phyloP scores from a whole-genome alignment of 2,329 filamentous ascomycete genomes.

The Trichoderma semiorbis region DNA sequence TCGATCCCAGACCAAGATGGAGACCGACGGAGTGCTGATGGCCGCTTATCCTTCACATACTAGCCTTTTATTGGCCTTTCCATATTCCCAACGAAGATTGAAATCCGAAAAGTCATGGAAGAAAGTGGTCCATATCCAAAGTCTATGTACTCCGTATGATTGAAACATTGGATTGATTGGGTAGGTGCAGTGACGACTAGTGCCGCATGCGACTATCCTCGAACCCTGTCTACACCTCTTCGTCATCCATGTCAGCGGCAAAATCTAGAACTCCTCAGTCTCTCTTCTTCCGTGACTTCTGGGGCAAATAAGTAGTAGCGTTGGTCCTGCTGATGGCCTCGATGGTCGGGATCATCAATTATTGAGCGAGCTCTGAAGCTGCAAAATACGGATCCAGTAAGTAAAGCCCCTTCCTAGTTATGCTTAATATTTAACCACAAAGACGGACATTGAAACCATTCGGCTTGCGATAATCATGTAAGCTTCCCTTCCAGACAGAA shows the following conservation, averaged over 20 bases:
- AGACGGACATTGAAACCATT: background rate
- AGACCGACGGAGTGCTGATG: background rate
- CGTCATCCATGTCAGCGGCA: conserved; percentile 2
- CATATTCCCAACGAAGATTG: background rate
- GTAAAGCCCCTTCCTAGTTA: background rate
- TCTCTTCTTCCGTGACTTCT: background rate
- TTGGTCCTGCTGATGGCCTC: background rate
- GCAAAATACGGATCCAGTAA: background rate
- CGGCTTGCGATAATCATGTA: background rate
- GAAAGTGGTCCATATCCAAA: background rate
- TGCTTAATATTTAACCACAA: background rate
- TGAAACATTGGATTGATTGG: background rate
- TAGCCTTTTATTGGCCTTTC: background rate
- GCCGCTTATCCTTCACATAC: background rate
- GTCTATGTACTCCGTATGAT: background rate
- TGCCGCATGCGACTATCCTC: background rate
- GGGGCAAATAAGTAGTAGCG: background rate
- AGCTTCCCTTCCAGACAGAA: background rate
- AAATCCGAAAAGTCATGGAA: background rate
- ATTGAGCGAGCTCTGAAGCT: background rate
- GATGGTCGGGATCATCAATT: background rate
- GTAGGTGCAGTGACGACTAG: background rate
- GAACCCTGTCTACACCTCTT: background rate
- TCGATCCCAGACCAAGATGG: background rate
- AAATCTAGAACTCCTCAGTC: background rate